Conservation (phyloP, 306 rosid species). For the Canavalia gladiata region DNA sequence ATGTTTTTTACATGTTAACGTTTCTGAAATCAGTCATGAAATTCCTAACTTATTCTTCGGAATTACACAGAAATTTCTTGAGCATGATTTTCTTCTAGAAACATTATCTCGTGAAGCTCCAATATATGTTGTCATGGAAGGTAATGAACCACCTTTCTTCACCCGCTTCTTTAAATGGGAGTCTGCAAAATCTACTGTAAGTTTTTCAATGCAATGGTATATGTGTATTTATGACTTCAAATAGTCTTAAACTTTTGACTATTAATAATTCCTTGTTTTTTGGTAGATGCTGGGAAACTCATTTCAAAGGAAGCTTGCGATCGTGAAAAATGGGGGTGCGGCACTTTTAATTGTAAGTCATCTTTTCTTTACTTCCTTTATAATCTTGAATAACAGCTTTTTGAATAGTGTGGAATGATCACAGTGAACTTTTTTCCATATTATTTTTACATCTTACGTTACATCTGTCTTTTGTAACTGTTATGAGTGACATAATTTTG, state of each 20-base stretch:
- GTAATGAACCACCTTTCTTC: slow-evolving; percentile 95
- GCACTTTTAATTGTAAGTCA: slow-evolving; percentile 72
- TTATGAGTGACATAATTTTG: not conserved
- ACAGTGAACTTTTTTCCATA: slow-evolving; percentile 14
- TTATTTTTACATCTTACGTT: slow-evolving; percentile 16
- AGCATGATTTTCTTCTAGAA: slow-evolving; percentile 86
- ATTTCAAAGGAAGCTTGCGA: slow-evolving; percentile 87
- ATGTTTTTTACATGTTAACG: slow-evolving; percentile 22
- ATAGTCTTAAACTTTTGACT: slow-evolving; percentile 43
- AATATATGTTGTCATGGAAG: slow-evolving; percentile 82
- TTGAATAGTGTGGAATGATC: slow-evolving; percentile 22
- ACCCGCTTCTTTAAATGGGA: slow-evolving; percentile 98
- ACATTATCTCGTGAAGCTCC: slow-evolving; percentile 78
- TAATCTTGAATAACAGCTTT: slow-evolving; percentile 30
- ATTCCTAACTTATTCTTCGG: slow-evolving; percentile 44
- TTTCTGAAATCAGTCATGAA: slow-evolving; percentile 41
- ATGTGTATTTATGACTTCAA: slow-evolving; percentile 15
- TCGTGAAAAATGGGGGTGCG: slow-evolving; percentile 78
- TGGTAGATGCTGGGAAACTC: slow-evolving; percentile 96
- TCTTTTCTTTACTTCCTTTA: slow-evolving; percentile 47
- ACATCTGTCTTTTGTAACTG: not conserved
- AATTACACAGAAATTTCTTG: slow-evolving; percentile 83
- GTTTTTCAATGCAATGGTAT: slow-evolving; percentile 43
- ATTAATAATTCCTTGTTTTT: slow-evolving; percentile 40
- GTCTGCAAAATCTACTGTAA: slow-evolving; percentile 83